Evolutionary conservation across 352 stramenopile species (phyloP), one percentile per base, ranked within the genome.

Genomic region (Pythium sp.): DNA sequence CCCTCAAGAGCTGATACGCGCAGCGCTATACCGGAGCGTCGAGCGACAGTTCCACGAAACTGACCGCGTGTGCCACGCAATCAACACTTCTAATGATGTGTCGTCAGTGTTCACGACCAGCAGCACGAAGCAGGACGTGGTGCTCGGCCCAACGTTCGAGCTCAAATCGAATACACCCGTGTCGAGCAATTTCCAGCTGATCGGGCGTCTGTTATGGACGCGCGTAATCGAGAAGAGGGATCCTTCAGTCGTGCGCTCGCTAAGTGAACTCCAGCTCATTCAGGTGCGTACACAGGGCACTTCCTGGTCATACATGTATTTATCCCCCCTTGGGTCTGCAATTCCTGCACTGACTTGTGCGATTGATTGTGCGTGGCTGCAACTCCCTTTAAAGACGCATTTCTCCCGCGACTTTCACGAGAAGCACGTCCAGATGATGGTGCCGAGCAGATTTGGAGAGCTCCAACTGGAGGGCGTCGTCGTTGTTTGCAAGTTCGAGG

Each of bases 181-280:
- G 24, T 1, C 24, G 24, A 26, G 24, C 24, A 26, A 26, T 26
- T 26, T 26, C 24, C 24, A 26, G 24, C 24, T 26, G 24, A 0
- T 26, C 24, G 24, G 24, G 24, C 24, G 24, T 26, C 24, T 56
- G 30, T 5, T 69, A 8, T 69, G 64, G 64, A 26, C n/a, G 6
- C 64, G 64, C 6, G n/a, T 51, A 3, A 28, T 49, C 4, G 41
- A 47, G 3, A 58, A 11, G 26, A 56, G 8, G 22, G 28, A 28
- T 8, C 9, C 2, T 15, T 6, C 26, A 14, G 18, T 22, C 9
- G 26, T 59, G 41, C 15, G 41, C 15, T n/a, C 41, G 5, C 14
- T 22, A 22, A 49, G 41, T 2, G 41, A 59, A 2, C 54, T 59
- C 20, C 14, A 59, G 28, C 28, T 36, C 4, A 15, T 14, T 6